These are phyloP conservation scores for Alternaria sp. DNA, from an alignment of 2,329 filamentous ascomycete genomes.

Conservation along the genomic window DNA sequence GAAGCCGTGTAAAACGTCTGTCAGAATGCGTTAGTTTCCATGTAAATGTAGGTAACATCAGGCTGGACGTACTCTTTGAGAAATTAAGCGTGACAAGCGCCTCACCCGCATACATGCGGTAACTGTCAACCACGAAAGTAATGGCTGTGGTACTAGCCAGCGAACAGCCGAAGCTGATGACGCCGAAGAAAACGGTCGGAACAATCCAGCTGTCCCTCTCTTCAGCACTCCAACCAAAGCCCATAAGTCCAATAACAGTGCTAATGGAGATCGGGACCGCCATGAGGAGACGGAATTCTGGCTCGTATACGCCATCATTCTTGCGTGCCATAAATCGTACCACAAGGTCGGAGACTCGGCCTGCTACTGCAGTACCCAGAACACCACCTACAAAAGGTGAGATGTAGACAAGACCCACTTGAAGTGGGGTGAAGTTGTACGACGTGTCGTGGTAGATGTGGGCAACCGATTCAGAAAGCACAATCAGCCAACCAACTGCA, in stretches of 20 bases:
- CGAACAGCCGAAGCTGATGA: conserved; percentile 91
- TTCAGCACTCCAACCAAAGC: conserved; percentile 91
- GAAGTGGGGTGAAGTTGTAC: conserved; percentile 84
- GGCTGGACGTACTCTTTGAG: conserved; percentile 72
- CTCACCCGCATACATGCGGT: conserved; percentile 92
- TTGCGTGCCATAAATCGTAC: conserved; percentile 82
- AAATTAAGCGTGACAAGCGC: conserved; percentile 95
- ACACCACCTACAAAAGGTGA: conserved; percentile 79
- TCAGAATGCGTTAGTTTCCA: conserved; percentile 12
- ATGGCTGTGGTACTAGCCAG: conserved; percentile 91
- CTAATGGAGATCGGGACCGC: conserved; percentile 78
- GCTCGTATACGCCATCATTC: conserved; percentile 95
- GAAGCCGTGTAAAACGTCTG: conserved; percentile 84
- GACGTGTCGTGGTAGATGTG: conserved; percentile 76
- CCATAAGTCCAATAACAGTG: conserved; percentile 88
- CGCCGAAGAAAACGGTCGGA: conserved; percentile 90
- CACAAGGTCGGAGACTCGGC: conserved; percentile 84
- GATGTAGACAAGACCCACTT: conserved; percentile 87
- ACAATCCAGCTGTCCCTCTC: conserved; percentile 84
- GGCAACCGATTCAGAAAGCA: conserved; percentile 87
- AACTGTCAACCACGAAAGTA: conserved; percentile 93
- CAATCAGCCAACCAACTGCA: conserved; percentile 94
- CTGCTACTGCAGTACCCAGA: conserved; percentile 89
- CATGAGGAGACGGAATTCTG: conserved; percentile 77
- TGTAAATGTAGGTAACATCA: neutral